Evolutionary conservation across 441 rosid genomes (phyloP), one percentile per base, ranked within the genome.

Genomic region (Daphne laureola): DNA sequence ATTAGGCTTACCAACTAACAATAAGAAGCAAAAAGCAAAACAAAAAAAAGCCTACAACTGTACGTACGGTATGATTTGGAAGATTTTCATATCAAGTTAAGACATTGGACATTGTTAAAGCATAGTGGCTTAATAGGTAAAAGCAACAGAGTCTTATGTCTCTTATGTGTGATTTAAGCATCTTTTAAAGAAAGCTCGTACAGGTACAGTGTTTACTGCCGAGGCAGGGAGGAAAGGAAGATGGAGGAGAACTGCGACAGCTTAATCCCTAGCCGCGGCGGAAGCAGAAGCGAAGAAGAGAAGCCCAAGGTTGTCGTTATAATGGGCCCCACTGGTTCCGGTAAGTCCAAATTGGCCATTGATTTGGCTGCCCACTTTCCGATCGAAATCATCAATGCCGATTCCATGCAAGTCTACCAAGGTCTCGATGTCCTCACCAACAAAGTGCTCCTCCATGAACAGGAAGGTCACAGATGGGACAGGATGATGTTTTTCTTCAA

Each of bases 361-460:
- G 92, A 90, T 66, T 73, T 87, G 69, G 85, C 94, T 1, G 46
- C 80, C 57, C 75, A 74, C 8, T 84, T 86, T 43, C 90, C 87
- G 1, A 18, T 84, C 17, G 93, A 86, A 70, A 64, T 89, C 64
- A 74, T 89, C 68, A 89, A 86, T 71, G 95, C 93, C 47, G 97
- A 90, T 69, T 84, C 95, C 17, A 90, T 84, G 97, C 95, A 89
- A 69, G 86, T 89, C 59, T 84, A 89, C 63, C 59, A 55, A 49
- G 90, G 90, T 43, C 95, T 89, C 50, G 84, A 86, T 63, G 78
- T 89, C 16, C 87, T 89, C 66, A 86, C 96, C 76, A 92, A 86
- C 62, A 92, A 89, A 50, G 82, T 89, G 31, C 73, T 94, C 38
- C 35, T 72, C 17, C 46, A 62, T 13, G 87, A 92, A 8, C 96